Base-by-base conservation (phyloP, 805 yeast species). In the Saccharomycopsis sp. region DNA sequence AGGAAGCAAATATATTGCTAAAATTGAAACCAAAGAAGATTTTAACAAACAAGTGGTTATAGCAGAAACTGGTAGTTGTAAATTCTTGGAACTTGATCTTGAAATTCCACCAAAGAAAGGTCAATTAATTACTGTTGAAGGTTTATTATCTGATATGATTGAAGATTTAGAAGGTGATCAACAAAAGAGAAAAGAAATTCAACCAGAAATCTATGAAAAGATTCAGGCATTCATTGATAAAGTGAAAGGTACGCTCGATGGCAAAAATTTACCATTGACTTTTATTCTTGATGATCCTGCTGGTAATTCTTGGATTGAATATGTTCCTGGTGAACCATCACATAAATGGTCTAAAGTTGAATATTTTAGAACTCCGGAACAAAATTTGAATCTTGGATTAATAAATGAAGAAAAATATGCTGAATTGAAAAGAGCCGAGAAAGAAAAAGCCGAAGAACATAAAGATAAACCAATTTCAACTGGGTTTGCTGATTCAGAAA, bases 41-140 rank as follows among this genome's bases (percentile, higher is more conserved):
- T 78, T 90, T 61, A 83, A 78, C 64, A 77, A 97, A 62, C 95
- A 90, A 65, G 84, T 93, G 19, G 86, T 93, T 56, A 93, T 93
- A 66, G 79, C 93, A 24, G 97, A 90, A 60, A 71, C 85, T 20
- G 90, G 95, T 22, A 67, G 78, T 8, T 83, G 88, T 64, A 78
- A 73, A 57, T 89, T 93, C 57, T 65, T 75, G 11, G 96, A 89
- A 61, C 67, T 90, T 49, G 96, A 88, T 53, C 77, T 90, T 45
- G 97, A 90, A 64, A 90, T 93, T 50, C 98, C 99, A 4, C 86
- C 97, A 27, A 85, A 88, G 61, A 76, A 87, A 56, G 98, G 98
- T 22, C 95, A 89, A 59, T 69, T 93, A 50, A 86, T 96, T 32
- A 89, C 88, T 21, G 81, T 88, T 24, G 98, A 93, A 62, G 99